A percentile compares a stretch with the other conserved stretches of the same genome.
Conservation (phyloP, 1,139 yeast genomes). For the Magnusiomyces suaveolens region DNA sequence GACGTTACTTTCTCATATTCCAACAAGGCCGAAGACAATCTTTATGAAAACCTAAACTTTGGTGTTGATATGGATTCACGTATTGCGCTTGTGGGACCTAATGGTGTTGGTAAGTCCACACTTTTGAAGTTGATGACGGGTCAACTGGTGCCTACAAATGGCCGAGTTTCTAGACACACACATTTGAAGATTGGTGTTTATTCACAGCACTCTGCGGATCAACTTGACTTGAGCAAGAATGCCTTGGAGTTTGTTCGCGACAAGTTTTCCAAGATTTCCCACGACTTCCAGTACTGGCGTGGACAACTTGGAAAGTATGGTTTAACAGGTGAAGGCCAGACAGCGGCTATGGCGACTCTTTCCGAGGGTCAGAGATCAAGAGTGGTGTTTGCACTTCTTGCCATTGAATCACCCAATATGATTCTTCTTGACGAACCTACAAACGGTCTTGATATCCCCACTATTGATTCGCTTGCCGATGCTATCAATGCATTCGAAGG, state of each 20-base stretch:
- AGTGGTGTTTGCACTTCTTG: constrained; percentile 93
- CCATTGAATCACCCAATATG: constrained; percentile 91
- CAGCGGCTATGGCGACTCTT: constrained; percentile 95
- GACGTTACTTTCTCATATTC: constrained; percentile 87
- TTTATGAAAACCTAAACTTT: constrained; percentile 82
- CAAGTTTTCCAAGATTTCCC: constrained; percentile 78
- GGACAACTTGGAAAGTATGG: constrained; percentile 97
- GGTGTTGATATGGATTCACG: constrained; percentile 99
- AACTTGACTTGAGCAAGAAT: constrained; percentile 86
- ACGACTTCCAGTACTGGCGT: constrained; percentile 99
- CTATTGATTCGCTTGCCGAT: constrained; percentile 94
- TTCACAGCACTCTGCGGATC: constrained; percentile 98
- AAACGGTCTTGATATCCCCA: constrained; percentile 96
- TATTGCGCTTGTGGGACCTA: constrained; percentile 96
- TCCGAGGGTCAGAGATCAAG: constrained; percentile 99
- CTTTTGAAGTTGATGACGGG: constrained; percentile 95
- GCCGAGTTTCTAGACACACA: constrained; percentile 94
- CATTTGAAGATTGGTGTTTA: constrained; percentile 97
- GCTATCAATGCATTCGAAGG: constrained; percentile 92
- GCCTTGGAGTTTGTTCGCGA: constrained; percentile 96
- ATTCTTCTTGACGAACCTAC: constrained; percentile 97
- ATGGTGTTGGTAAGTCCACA: constrained; percentile 98
- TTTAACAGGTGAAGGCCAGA: constrained; percentile 97
- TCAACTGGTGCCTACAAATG: constrained; percentile 74
- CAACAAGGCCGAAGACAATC: constrained; percentile 77